These are phyloP conservation scores for Puccinia horiana DNA, from an alignment of 1,284 basidiomycete species.

Conservation along the genomic window DNA sequence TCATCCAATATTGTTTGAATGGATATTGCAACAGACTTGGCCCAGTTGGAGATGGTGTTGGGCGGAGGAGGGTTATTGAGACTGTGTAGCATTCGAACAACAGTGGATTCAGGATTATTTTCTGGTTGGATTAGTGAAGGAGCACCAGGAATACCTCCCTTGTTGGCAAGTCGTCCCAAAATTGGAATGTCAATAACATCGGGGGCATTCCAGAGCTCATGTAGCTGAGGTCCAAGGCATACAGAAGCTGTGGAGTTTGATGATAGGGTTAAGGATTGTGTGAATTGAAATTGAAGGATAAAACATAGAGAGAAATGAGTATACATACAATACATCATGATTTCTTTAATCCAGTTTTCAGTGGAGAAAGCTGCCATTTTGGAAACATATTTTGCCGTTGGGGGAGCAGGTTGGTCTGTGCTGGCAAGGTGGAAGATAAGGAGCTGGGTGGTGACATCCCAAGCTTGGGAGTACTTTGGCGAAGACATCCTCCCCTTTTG, in stretches of 20 bases:
- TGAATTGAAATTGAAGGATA: no score
- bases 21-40: no score
- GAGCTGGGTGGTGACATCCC: conserved; percentile 3
- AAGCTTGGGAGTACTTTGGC: neutral
- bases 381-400: neutral
- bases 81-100: neutral
- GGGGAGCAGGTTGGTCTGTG: conserved; percentile 1
- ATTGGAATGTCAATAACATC: neutral
- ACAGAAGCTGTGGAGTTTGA: neutral
- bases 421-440: neutral
- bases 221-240: neutral
- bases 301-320: neutral
- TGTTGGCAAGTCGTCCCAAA: neutral
- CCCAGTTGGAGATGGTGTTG: neutral
- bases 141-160: neutral
- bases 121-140: neutral
- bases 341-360: conserved; percentile 3
- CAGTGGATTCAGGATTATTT: neutral
- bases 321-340: neutral
- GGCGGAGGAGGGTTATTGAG: neutral
- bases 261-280: no score
- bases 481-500: neutral
- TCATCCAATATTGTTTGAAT: no score
- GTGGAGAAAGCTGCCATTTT: neutral
- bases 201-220: neutral